These are phyloP conservation scores for Rubia balearica DNA, from an alignment of 305 asterid species.

Conservation along the genomic window DNA sequence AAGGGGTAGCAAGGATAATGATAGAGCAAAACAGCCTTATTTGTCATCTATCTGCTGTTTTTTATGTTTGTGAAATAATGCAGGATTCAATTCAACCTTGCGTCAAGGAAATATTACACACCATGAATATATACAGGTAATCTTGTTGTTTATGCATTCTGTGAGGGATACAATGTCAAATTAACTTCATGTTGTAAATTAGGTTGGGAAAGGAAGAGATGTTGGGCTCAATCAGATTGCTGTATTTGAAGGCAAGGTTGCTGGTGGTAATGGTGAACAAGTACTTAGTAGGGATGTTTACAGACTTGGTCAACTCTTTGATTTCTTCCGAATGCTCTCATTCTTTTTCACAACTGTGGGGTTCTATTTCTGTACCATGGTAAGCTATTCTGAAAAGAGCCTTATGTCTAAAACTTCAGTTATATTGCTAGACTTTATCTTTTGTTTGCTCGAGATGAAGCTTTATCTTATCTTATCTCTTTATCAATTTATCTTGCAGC, in stretches of 20 bases:
- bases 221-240: constrained; percentile 99
- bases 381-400: constrained; percentile 19
- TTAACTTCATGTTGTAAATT: constrained; percentile 8
- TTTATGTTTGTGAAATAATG: constrained; percentile 24
- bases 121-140: constrained; percentile 96
- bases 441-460: not conserved
- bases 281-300: constrained; percentile 95
- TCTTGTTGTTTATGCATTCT: constrained; percentile 6
- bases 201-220: constrained; percentile 99
- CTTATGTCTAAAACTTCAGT: not conserved
- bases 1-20: not conserved
- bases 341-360: constrained; percentile 95
- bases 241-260: constrained; percentile 94
- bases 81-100: constrained; percentile 92
- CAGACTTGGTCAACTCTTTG: constrained; percentile 95
- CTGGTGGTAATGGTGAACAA: constrained; percentile 99
- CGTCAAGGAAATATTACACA: constrained; percentile 97
- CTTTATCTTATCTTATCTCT: constrained; percentile 5
- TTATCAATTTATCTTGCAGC: constrained; percentile 45
- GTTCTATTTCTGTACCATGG: constrained; percentile 97
- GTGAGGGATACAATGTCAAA: constrained; percentile 17
- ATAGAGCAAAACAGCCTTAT: not conserved
- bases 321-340: constrained; percentile 93
- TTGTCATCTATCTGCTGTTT: not conserved
- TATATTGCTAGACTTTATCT: not conserved